These are phyloP conservation scores for Camellia oleifera DNA, from an alignment of 179 eudicot genomes.

Conservation along the genomic window DNA sequence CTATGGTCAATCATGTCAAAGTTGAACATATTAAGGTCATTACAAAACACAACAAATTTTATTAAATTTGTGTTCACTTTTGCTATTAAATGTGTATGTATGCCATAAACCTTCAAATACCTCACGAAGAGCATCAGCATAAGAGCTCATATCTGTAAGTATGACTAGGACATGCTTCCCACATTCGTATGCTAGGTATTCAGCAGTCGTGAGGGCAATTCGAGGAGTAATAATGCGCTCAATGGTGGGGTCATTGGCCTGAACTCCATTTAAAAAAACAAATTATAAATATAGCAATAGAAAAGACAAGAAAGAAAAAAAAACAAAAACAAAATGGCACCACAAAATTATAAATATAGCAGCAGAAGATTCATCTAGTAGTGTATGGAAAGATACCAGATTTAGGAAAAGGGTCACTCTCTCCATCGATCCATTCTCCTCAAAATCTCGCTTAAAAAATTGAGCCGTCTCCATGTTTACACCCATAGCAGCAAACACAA, in stretches of 20 bases:
- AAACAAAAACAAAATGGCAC: not conserved
- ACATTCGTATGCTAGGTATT: constrained; percentile 97
- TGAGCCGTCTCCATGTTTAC: constrained; percentile 99
- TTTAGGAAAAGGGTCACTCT: constrained; percentile 98
- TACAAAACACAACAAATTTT: not conserved
- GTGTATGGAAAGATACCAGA: constrained; percentile 44
- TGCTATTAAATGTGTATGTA: not conserved
- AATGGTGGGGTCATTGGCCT: constrained; percentile 99
- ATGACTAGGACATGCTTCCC: constrained; percentile 99
- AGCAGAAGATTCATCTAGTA: not conserved
- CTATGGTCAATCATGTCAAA: not conserved
- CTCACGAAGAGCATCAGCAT: constrained; percentile 99
- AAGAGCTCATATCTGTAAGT: constrained; percentile 97
- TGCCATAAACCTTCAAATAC: constrained; percentile 30
- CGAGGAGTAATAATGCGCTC: constrained; percentile 99
- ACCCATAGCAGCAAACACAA: constrained; percentile 99
- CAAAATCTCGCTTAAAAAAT: constrained; percentile 98
- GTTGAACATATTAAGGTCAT: not conserved
- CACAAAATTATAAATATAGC: not conserved
- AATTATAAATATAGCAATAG: not conserved
- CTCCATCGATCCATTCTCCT: constrained; percentile 99
- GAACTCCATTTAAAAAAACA: constrained; percentile 1
- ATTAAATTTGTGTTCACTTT: not conserved
- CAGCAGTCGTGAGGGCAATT: constrained; percentile 98
- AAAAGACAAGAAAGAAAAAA: not conserved